Base-by-base conservation (phyloP, 805 yeast genomes). In the Candida ascalaphidarum region DNA sequence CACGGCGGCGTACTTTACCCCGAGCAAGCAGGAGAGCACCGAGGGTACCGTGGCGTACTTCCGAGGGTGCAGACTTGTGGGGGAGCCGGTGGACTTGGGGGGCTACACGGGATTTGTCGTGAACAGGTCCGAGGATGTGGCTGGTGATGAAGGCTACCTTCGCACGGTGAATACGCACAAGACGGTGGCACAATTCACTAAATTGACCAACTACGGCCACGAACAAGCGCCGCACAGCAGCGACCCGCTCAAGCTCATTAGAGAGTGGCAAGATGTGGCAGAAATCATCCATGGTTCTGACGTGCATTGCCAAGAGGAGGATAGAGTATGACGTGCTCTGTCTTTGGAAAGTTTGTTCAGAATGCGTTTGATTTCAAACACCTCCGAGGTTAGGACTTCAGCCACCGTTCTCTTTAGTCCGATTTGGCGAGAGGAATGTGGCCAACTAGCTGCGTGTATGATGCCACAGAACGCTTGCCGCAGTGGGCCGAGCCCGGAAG, bases 51-150 rank as follows among this genome's bases (percentile, higher is more conserved):
- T 45, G 2, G 53, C 58, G 4, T 56, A 48, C 37, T 58, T 55
- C 29, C 40, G 65, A 40, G 65, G 65, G 2, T 45, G 56, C 31
- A 53, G 47, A 33, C 37, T 58, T 13, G 41, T 54, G 6, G 63
- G 62, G 1, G 35, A 33, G 11, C 22, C 31, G 7, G 25, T 51
- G 5, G 40, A 39, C 7, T 31, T 50, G 3, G 26, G 39, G 5
- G 25, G 37, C 16, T 36, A 41, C 30, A 33, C 28, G 2, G 61
- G 60, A 4, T 55, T 50, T 33, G 24, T 58, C 3, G 24, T 54
- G 21, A 46, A 49, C 22, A 40, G 46, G 23, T 39, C 48, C 4
- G 44, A 39, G 3, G 24, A 33, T 15, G 43, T 17, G 18, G 18
- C 18, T 6, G 18, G 22, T 3, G 27, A 31, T 8, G 39, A 35